phyloP scores from a whole-genome alignment of 441 rosid genomes.

The Lepidium campestre region DNA sequence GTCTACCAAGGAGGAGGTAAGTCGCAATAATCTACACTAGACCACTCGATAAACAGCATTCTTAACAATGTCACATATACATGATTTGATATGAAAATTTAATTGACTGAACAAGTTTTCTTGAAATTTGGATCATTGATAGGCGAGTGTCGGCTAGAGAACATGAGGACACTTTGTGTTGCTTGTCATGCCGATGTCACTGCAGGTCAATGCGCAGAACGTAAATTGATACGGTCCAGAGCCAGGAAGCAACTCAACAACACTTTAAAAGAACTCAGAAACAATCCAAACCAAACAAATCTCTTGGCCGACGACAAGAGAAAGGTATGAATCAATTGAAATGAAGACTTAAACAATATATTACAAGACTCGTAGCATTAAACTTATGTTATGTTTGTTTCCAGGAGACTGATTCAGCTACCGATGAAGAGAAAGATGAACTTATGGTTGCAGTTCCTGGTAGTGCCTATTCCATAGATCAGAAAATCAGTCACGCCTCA shows the following conservation, averaged over 20 bases:
- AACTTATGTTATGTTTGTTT: not conserved
- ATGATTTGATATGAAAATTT: not conserved
- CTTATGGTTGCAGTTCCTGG: constrained; percentile 84
- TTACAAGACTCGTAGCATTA: not conserved
- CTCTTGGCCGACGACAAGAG: constrained; percentile 15
- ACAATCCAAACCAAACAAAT: constrained; percentile 10
- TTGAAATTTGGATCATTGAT: constrained; percentile 14
- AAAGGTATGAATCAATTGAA: constrained; percentile 35
- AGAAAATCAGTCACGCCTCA: not conserved
- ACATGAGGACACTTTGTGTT: constrained; percentile 95
- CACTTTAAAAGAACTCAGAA: constrained; percentile 40
- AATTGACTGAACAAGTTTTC: not conserved
- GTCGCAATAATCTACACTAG: not conserved
- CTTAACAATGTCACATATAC: not conserved
- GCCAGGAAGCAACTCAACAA: constrained; percentile 66
- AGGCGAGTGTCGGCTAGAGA: constrained; percentile 95
- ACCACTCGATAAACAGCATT: not conserved
- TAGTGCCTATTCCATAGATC: constrained; percentile 59
- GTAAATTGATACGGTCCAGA: constrained; percentile 42
- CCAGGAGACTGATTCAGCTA: constrained; percentile 37
- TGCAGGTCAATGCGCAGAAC: constrained; percentile 70
- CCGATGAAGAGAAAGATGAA: constrained; percentile 48
- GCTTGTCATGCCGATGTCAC: constrained; percentile 89
- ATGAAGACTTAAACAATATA: not conserved
- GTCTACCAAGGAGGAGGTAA: constrained; percentile 94